Evolutionary conservation across 1,139 yeast genomes (phyloP).

Genomic region (Yamadazyma sp.): DNA sequence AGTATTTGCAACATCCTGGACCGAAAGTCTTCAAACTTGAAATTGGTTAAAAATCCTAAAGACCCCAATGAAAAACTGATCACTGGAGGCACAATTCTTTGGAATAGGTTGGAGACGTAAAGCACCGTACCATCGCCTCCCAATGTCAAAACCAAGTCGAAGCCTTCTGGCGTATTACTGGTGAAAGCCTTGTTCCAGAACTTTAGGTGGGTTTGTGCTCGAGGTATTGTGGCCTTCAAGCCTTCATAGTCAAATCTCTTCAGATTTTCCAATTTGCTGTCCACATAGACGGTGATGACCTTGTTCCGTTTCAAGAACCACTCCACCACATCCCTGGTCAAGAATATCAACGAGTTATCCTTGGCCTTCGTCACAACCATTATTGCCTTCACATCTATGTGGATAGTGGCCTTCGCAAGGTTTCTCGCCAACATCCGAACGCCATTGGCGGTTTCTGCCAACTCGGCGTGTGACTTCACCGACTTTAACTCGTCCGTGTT

Average conservation of each 20-base stretch:
- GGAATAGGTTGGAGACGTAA: conserved; percentile 76
- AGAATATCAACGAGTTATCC: conserved; percentile 70
- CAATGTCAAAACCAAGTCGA: conserved; percentile 75
- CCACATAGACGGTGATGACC: conserved; percentile 67
- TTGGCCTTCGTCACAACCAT: conserved; percentile 85
- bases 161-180: conserved; percentile 52
- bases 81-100: conserved; percentile 84
- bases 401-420: conserved; percentile 70
- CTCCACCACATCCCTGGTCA: conserved; percentile 76
- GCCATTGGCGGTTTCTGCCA: conserved; percentile 85
- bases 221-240: conserved; percentile 39
- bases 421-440: conserved; percentile 78
- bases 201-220: conserved; percentile 44
- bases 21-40: conserved; percentile 69
- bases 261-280: conserved; percentile 58
- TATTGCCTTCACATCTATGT: conserved; percentile 64
- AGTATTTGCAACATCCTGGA: conserved; percentile 55
- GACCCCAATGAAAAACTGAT: conserved; percentile 79
- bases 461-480: conserved; percentile 67
- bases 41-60: conserved; percentile 78
- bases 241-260: conserved; percentile 58
- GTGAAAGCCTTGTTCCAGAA: conserved; percentile 71
- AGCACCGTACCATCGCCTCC: conserved; percentile 94
- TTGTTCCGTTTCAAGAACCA: conserved; percentile 58
- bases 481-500: conserved; percentile 40